Conservation (phyloP, 257 asterid species). For the Rhazya stricta region DNA sequence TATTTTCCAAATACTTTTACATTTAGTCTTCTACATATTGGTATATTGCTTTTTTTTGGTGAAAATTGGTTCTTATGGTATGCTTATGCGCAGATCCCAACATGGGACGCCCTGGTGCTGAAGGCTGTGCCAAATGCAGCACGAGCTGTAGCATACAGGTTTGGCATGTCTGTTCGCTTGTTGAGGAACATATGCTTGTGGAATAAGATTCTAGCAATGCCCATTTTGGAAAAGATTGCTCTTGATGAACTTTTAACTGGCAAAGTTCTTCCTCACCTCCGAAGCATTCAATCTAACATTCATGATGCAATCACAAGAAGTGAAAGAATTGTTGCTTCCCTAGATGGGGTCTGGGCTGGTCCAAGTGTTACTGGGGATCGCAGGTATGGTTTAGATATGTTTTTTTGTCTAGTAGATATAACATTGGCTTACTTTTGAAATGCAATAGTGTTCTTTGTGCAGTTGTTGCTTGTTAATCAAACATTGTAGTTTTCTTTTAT, state of each 20-base stretch:
- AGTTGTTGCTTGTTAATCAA: not conserved
- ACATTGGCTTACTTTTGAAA: not conserved
- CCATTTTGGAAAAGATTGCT: constrained; percentile 71
- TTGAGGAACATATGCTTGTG: constrained; percentile 82
- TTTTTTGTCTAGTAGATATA: not conserved
- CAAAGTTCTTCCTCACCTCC: constrained; percentile 90
- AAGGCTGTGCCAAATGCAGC: constrained; percentile 84
- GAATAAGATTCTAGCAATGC: constrained; percentile 66
- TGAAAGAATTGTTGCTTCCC: constrained; percentile 73
- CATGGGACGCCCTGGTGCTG: constrained; percentile 70
- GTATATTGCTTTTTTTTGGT: not conserved
- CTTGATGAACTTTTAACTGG: constrained; percentile 70
- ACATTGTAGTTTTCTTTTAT: not conserved
- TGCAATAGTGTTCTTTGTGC: not conserved
- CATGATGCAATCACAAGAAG: constrained; percentile 75
- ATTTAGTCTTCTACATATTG: not conserved
- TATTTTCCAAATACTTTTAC: constrained; percentile 15
- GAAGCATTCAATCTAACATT: constrained; percentile 60
- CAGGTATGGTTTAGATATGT: constrained; percentile 41
- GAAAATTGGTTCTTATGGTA: not conserved
- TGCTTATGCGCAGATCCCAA: constrained; percentile 54
- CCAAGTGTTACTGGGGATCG: constrained; percentile 52
- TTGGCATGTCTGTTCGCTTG: constrained; percentile 78
- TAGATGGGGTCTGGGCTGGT: constrained; percentile 84
- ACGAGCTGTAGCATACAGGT: constrained; percentile 78